phyloP scores from a whole-genome alignment of 2,329 filamentous ascomycete genomes.

The Mollisiaceae sp. region DNA sequence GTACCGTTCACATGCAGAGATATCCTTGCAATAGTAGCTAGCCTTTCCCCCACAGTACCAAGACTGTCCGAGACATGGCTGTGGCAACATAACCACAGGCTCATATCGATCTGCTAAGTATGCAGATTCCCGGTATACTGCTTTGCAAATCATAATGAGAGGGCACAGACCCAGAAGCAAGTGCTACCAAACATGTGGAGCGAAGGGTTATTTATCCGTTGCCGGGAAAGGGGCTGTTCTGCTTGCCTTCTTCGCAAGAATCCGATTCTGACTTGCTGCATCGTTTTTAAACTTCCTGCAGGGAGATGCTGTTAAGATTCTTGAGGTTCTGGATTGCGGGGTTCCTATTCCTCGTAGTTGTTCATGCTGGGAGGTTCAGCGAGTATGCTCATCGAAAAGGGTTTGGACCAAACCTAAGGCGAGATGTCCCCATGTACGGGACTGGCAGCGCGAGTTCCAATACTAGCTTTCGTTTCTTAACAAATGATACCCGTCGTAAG shows the following conservation, averaged over 20 bases:
- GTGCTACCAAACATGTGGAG: background rate
- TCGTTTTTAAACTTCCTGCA: background rate
- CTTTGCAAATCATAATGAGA: background rate
- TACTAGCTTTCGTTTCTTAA: slow-evolving; percentile 22
- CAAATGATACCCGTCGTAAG: slow-evolving; percentile 19
- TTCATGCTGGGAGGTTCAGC: slow-evolving; percentile 2
- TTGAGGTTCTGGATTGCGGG: background rate
- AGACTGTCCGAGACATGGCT: background rate
- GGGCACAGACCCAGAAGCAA: background rate
- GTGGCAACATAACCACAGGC: background rate
- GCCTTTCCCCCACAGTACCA: background rate
- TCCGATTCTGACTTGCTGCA: slow-evolving; percentile 1
- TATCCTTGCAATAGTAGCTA: background rate
- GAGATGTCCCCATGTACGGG: background rate
- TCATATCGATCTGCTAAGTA: background rate
- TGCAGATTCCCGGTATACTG: background rate
- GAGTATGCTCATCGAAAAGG: slow-evolving; percentile 9
- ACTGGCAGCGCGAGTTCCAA: background rate
- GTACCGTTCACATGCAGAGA: background rate
- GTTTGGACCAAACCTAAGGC: background rate
- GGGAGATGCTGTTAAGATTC: slow-evolving; percentile 9
- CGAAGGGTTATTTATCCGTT: background rate
- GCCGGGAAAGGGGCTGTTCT: background rate
- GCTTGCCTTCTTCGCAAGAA: background rate
- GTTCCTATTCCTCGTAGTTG: background rate